Evolutionary conservation across 805 yeast species (phyloP).

Genomic region (Suhomyces xylopsoci): DNA sequence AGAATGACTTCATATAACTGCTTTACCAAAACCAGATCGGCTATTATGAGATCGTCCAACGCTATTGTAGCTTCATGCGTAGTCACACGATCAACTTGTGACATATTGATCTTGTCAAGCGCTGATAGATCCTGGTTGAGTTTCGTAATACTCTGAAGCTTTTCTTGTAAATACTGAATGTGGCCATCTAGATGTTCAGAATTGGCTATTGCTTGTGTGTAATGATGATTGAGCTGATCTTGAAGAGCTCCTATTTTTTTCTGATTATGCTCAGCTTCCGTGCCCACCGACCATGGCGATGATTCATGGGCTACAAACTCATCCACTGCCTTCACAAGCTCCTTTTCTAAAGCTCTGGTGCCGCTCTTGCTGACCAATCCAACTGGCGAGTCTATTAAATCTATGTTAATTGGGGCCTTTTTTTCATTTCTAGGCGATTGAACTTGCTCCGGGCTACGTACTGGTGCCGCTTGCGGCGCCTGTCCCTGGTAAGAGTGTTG

Average conservation of each 20-base stretch:
- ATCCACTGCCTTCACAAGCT: not conserved
- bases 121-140: constrained; percentile 25
- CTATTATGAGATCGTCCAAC: constrained; percentile 36
- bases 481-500: not conserved
- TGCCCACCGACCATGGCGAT: not conserved
- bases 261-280: constrained; percentile 5
- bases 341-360: not conserved
- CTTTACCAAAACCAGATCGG: constrained; percentile 36
- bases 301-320: not conserved
- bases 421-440: not conserved
- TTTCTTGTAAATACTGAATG: constrained; percentile 24
- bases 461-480: not conserved
- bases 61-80: constrained; percentile 12
- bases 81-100: constrained; percentile 16
- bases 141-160: constrained; percentile 18
- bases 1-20: constrained; percentile 66
- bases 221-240: constrained; percentile 33
- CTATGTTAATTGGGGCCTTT: not conserved
- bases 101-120: constrained; percentile 23
- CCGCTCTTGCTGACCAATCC: not conserved
- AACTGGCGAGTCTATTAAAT: not conserved
- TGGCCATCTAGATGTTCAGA: constrained; percentile 29
- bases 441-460: not conserved
- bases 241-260: constrained; percentile 26
- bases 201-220: constrained; percentile 36